A percentile compares a stretch with the other conserved stretches of the same genome.
phyloP scores from a whole-genome alignment of 768 basidiomycete genomes.

The Fibroporia radiculosa region DNA sequence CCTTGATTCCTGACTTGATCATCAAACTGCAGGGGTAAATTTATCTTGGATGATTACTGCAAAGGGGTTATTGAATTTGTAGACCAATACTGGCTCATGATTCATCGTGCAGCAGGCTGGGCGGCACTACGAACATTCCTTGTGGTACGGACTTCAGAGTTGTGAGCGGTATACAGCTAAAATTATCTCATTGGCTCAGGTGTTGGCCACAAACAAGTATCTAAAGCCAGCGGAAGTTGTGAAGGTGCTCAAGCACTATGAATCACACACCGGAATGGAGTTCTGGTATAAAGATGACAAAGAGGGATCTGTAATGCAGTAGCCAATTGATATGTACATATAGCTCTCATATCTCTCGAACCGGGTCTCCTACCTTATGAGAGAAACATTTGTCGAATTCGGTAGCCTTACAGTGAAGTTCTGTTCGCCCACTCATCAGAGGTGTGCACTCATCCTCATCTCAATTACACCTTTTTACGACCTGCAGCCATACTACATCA shows the following conservation, averaged over 20 bases:
- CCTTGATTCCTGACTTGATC: background rate
- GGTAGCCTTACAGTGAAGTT: too few species aligned
- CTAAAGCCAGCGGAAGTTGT: conserved; percentile 44
- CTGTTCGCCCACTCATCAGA: too few species aligned
- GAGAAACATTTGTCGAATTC: too few species aligned
- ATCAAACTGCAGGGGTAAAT: conserved; percentile 36
- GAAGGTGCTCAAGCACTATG: conserved; percentile 45
- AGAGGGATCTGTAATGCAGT: too few species aligned
- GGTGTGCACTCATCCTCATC: too few species aligned
- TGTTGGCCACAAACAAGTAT: conserved; percentile 47
- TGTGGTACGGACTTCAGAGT: conserved; percentile 33
- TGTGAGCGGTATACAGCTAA: background rate
- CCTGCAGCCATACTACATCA: too few species aligned
- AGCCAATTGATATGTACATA: too few species aligned
- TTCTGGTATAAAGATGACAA: conserved; percentile 26
- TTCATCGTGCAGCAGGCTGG: conserved; percentile 64
- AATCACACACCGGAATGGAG: conserved; percentile 41
- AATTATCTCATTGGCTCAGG: conserved; percentile 26
- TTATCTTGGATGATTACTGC: conserved; percentile 44
- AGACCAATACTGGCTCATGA: conserved; percentile 54
- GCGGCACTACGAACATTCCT: conserved; percentile 54
- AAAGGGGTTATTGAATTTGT: conserved; percentile 49
- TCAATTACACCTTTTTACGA: too few species aligned
- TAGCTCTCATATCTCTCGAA: too few species aligned
- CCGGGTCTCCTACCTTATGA: too few species aligned